Conservation (phyloP, 768 basidiomycete genomes). For the Termitomyces sp. region DNA sequence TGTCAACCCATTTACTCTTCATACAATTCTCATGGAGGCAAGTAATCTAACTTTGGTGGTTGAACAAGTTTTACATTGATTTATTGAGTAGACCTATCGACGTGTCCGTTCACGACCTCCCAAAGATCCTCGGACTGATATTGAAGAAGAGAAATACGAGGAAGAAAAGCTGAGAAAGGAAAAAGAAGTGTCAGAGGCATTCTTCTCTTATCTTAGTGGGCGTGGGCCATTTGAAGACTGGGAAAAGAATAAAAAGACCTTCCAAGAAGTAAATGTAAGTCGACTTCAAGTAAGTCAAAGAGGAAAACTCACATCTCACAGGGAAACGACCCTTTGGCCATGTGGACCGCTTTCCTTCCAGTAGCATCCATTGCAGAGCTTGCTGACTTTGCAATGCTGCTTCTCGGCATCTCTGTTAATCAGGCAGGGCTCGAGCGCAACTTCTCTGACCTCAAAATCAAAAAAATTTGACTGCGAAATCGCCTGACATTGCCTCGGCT, state of each 20-base stretch:
- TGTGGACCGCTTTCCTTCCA: neutral
- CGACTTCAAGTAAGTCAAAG: too few relatives aligned
- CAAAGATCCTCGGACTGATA: neutral
- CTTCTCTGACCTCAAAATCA: too few relatives aligned
- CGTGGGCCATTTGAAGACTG: too few relatives aligned
- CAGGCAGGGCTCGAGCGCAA: neutral
- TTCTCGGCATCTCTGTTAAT: neutral
- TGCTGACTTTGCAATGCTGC: too few relatives aligned
- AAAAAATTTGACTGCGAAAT: neutral
- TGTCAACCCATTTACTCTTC: neutral
- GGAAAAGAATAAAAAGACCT: too few relatives aligned
- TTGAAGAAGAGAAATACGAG: neutral
- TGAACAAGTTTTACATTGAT: too few relatives aligned
- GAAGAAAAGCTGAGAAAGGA: neutral
- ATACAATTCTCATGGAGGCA: constrained; percentile 7
- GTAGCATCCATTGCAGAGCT: neutral
- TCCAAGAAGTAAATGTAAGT: too few relatives aligned
- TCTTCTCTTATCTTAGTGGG: too few relatives aligned
- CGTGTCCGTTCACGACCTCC: neutral
- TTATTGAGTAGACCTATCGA: neutral
- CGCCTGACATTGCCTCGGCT: neutral
- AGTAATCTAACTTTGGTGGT: too few relatives aligned
- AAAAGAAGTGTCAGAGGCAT: too few relatives aligned
- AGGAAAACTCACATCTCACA: too few relatives aligned
- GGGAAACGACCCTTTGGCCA: neutral